Evolutionary conservation across 768 basidiomycete species (phyloP).

Genomic region (Panaeolus cyanescens): DNA sequence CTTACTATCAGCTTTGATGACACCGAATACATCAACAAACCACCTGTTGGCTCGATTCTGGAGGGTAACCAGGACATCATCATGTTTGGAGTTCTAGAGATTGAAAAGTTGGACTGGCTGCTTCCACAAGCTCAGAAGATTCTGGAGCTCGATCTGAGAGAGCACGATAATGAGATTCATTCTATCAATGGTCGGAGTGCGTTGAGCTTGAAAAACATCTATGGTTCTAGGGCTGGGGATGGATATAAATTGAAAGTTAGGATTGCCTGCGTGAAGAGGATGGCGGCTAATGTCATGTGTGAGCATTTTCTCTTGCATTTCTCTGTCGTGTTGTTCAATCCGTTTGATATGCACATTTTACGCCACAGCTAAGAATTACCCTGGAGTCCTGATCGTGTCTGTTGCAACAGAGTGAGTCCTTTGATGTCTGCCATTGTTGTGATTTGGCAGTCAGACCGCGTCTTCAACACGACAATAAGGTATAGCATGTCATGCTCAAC

Average conservation of each 20-base stretch:
- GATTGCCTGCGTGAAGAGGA: constrained; percentile 16
- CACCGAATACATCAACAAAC: constrained; percentile 38
- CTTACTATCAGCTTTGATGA: constrained; percentile 48
- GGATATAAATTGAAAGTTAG: constrained; percentile 13
- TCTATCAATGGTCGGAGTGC: constrained; percentile 19
- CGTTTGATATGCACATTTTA: background rate
- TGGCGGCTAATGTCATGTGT: constrained; percentile 18
- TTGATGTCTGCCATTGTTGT: background rate
- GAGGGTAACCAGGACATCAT: constrained; percentile 31
- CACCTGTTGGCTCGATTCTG: constrained; percentile 19
- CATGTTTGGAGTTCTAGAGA: constrained; percentile 53
- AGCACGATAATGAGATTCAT: constrained; percentile 34
- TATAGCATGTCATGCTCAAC: constrained; percentile 5
- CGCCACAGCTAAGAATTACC: constrained; percentile 21
- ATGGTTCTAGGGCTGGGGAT: constrained; percentile 26
- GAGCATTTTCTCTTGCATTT: constrained; percentile 19
- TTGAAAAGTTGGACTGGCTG: constrained; percentile 50
- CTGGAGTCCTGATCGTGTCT: constrained; percentile 17
- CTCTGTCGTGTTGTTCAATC: background rate
- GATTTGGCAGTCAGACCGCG: too few relatives aligned
- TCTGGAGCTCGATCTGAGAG: constrained; percentile 46
- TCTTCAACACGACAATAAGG: too few relatives aligned
- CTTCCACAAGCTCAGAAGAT: constrained; percentile 41
- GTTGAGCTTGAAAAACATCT: constrained; percentile 38
- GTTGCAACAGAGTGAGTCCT: constrained; percentile 21